A percentile compares a stretch with the other conserved stretches of the same genome.
phyloP scores from a whole-genome alignment of 768 basidiomycete genomes.

The Sporobolomyces roseus region DNA sequence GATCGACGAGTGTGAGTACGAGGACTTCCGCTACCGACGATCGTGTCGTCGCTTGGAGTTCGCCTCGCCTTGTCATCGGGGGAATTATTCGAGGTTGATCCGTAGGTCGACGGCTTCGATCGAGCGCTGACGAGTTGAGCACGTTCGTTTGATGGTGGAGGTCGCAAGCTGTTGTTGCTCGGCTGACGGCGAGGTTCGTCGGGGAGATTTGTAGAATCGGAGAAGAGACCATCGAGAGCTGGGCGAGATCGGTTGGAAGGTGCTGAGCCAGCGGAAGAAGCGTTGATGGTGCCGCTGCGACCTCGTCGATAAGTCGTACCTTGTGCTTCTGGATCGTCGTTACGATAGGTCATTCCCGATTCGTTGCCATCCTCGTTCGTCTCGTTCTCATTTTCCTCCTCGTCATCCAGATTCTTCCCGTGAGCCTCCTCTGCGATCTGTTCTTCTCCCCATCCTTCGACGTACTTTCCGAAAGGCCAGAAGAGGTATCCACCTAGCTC shows the following conservation, averaged over 20 bases:
- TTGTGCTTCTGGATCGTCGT: slow-evolving; percentile 24
- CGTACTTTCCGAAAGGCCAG: slow-evolving; percentile 98
- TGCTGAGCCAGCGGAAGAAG: neutral
- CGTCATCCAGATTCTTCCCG: neutral
- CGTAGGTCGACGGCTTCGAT: slow-evolving; percentile 24
- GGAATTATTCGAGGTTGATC: neutral
- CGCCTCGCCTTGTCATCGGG: neutral
- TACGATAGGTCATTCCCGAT: slow-evolving; percentile 5
- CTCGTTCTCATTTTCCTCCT: slow-evolving; percentile 44
- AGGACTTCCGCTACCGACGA: neutral
- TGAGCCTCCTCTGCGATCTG: slow-evolving; percentile 50
- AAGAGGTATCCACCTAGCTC: slow-evolving; percentile 93
- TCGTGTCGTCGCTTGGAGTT: slow-evolving; percentile 37
- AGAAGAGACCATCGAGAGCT: slow-evolving; percentile 35
- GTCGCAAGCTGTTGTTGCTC: slow-evolving; percentile 53
- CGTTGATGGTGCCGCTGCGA: slow-evolving; percentile 25
- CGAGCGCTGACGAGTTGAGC: slow-evolving; percentile 45
- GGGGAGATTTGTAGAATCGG: slow-evolving; percentile 29
- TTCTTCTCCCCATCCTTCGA: slow-evolving; percentile 63
- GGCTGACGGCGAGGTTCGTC: slow-evolving; percentile 52
- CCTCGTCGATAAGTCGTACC: slow-evolving; percentile 20
- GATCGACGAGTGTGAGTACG: neutral
- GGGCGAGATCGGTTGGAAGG: slow-evolving; percentile 21
- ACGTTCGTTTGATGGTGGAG: slow-evolving; percentile 50
- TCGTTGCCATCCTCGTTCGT: slow-evolving; percentile 1